These are phyloP conservation scores for Globisporangium spiculum DNA, from an alignment of 352 stramenopile genomes.

Conservation along the genomic window DNA sequence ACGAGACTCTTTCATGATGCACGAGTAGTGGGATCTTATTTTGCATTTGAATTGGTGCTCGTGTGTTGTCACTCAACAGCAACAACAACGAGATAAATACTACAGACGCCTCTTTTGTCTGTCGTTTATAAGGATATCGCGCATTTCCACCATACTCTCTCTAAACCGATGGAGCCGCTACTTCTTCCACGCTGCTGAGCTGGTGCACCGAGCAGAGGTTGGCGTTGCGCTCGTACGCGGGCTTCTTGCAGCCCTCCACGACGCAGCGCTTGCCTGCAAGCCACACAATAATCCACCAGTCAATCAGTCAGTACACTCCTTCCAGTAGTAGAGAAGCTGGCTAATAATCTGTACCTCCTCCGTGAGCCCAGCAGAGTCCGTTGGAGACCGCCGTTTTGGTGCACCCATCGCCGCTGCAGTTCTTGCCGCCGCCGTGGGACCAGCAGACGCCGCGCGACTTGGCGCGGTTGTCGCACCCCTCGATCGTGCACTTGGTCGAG, in stretches of 20 bases:
- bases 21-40: neutral
- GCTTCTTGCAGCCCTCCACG: conserved; percentile 42
- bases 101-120: neutral
- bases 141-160: neutral
- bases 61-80: neutral
- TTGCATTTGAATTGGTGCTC: neutral
- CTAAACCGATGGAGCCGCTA: neutral
- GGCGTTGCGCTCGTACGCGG: conserved; percentile 45
- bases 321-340: neutral
- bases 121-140: neutral
- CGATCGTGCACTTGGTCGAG: conserved; percentile 67
- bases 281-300: neutral
- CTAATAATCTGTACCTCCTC: conserved; percentile 45
- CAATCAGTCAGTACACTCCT: neutral
- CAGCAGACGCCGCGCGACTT: conserved; percentile 80
- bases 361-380: conserved; percentile 77
- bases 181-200: conserved; percentile 6
- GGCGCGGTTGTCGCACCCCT: conserved; percentile 60
- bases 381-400: conserved; percentile 76
- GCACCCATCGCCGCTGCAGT: conserved; percentile 60
- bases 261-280: conserved; percentile 46
- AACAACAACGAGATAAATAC: conserved; percentile 7
- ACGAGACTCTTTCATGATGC: neutral
- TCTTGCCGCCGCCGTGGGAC: conserved; percentile 74
- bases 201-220: conserved; percentile 43